Conservation (phyloP, 495 filamentous ascomycete genomes). For the Cercophora scortea region DNA sequence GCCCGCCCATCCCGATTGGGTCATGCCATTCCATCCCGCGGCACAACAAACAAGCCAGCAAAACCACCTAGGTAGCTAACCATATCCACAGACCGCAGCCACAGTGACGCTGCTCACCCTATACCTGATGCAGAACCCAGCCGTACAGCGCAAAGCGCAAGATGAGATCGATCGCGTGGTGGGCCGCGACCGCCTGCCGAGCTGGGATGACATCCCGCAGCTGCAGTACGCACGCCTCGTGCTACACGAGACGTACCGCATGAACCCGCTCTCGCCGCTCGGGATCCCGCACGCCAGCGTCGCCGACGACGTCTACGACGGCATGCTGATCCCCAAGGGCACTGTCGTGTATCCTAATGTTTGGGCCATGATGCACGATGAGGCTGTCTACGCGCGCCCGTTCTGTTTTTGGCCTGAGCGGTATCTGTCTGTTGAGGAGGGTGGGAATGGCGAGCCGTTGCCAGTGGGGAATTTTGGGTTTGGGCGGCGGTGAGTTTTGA, state of each 20-base stretch:
- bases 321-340: conserved; percentile 40
- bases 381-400: conserved; percentile 29
- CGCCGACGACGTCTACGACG: conserved; percentile 45
- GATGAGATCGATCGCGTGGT: conserved; percentile 51
- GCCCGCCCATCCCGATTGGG: not conserved
- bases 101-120: conserved; percentile 34
- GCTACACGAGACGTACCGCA: conserved; percentile 53
- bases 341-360: conserved; percentile 40
- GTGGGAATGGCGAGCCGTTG: conserved; percentile 41
- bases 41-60: not conserved
- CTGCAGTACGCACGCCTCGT: conserved; percentile 45
- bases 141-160: conserved; percentile 46
- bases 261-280: conserved; percentile 52
- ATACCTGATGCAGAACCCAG: conserved; percentile 33
- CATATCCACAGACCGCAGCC: conserved; percentile 21
- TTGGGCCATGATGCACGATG: conserved; percentile 39
- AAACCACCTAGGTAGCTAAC: not conserved
- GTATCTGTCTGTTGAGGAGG: conserved; percentile 33
- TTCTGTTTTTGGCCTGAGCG: conserved; percentile 38
- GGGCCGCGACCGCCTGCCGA: conserved; percentile 39
- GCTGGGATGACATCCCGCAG: conserved; percentile 39
- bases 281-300: conserved; percentile 50
- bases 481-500: conserved; percentile 24
- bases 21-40: too few relatives aligned
- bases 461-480: conserved; percentile 47